Conservation (phyloP, 805 yeast species). For the Candida xyloterini region DNA sequence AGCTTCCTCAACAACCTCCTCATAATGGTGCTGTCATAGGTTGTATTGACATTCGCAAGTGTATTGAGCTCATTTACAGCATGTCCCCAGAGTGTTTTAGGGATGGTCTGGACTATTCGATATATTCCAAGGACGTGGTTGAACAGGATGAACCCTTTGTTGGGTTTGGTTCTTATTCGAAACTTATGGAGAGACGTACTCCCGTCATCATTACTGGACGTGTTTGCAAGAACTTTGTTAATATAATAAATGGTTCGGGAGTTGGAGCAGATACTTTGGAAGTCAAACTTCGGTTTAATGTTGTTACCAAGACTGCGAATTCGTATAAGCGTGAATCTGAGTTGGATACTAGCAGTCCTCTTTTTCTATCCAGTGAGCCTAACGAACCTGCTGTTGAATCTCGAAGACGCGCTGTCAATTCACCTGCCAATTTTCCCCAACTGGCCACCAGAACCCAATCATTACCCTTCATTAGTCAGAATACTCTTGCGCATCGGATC, state of each 20-base stretch:
- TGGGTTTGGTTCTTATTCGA: constrained; percentile 43
- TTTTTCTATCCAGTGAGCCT: constrained; percentile 1
- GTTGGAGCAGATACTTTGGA: constrained; percentile 47
- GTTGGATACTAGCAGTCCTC: constrained; percentile 7
- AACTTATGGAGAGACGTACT: constrained; percentile 24
- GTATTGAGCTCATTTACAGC: constrained; percentile 41
- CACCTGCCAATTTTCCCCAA: constrained; percentile 22
- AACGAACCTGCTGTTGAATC: constrained; percentile 2
- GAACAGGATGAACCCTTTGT: constrained; percentile 52
- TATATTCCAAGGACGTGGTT: constrained; percentile 45
- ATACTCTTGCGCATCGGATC: constrained; percentile 33
- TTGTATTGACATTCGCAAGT: constrained; percentile 42
- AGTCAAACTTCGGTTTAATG: constrained; percentile 49
- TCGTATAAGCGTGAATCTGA: neutral
- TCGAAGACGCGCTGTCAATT: constrained; percentile 3
- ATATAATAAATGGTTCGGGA: constrained; percentile 40
- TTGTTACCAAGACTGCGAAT: constrained; percentile 11
- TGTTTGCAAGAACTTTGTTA: constrained; percentile 55
- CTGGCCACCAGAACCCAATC: constrained; percentile 37
- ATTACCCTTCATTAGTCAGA: constrained; percentile 31
- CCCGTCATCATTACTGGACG: constrained; percentile 49
- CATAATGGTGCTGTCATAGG: constrained; percentile 41
- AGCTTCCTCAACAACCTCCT: constrained; percentile 41
- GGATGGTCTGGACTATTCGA: constrained; percentile 41
- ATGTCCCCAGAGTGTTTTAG: constrained; percentile 48